These are phyloP conservation scores for Boletus vermiculosoides DNA, from an alignment of 768 basidiomycete species.

Conservation along the genomic window DNA sequence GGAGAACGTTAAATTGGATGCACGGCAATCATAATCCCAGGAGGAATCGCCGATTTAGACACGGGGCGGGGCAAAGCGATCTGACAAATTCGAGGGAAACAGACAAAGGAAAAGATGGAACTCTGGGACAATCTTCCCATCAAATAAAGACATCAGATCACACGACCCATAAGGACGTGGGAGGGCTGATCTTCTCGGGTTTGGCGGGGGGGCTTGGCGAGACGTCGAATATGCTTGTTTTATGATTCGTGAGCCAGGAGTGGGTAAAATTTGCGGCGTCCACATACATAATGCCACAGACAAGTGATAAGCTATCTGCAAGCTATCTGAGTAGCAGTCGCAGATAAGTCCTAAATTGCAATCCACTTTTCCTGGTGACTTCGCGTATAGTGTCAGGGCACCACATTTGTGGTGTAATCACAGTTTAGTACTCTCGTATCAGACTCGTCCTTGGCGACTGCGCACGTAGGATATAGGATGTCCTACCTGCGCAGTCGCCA, in stretches of 20 bases:
- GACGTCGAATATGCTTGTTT: not conserved
- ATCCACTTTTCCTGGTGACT: not conserved
- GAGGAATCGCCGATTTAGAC: conserved; percentile 11
- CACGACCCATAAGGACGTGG: conserved; percentile 23
- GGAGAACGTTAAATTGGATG: not conserved
- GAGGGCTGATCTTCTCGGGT: conserved; percentile 10
- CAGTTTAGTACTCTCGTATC: not conserved
- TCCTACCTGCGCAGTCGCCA: not conserved
- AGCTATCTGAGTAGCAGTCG: not conserved
- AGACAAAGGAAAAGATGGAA: conserved; percentile 10
- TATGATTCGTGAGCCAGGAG: not conserved
- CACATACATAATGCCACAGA: not conserved
- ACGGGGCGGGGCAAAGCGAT: conserved; percentile 10
- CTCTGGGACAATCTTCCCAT: conserved; percentile 17
- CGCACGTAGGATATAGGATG: not conserved
- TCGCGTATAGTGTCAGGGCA: not conserved
- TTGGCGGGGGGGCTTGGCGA: conserved; percentile 7
- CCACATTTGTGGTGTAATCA: not conserved
- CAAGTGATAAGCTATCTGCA: not conserved
- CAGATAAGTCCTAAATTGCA: not conserved
- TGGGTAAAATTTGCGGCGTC: not conserved
- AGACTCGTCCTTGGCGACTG: not conserved
- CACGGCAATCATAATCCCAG: conserved; percentile 7
- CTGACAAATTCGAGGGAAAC: conserved; percentile 14
- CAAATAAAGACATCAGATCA: conserved; percentile 19